These are phyloP conservation scores for Penicillium sp. DNA, from an alignment of 2,329 filamentous ascomycete species.

Conservation along the genomic window DNA sequence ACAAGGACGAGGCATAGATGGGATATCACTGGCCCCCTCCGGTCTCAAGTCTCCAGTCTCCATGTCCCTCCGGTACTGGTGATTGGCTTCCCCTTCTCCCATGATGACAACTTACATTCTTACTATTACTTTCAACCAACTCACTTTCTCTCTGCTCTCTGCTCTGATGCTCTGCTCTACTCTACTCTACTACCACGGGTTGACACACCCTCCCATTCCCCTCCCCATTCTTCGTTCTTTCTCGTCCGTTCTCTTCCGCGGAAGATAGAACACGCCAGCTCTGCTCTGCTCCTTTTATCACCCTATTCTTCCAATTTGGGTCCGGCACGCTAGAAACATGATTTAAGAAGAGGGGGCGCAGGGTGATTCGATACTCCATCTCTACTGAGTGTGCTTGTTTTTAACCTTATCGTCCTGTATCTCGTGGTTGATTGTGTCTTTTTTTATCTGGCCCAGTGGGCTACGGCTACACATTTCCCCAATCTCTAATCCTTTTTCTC, in stretches of 20 bases:
- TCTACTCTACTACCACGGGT: no score
- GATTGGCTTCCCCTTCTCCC: not conserved
- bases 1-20: constrained; percentile 37
- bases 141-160: not conserved
- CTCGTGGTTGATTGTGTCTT: not conserved
- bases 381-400: constrained; percentile 3
- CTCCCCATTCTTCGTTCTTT: not conserved
- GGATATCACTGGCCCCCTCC: not conserved
- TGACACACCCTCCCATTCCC: not conserved
- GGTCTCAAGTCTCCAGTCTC: not conserved
- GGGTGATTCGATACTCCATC: constrained; percentile 11
- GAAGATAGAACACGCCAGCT: not conserved
- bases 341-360: constrained; percentile 29
- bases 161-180: not conserved
- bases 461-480: not conserved
- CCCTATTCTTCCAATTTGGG: constrained; percentile 16
- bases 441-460: not conserved
- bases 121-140: constrained; percentile 11
- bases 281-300: not conserved
- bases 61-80: not conserved
- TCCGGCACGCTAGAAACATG: constrained; percentile 30
- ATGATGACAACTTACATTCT: not conserved
- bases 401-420: not conserved
- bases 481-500: no score
- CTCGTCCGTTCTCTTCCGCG: not conserved